Evolutionary conservation across 139 green algal species (phyloP).

Genomic region (Chlorella sorokiniana): DNA sequence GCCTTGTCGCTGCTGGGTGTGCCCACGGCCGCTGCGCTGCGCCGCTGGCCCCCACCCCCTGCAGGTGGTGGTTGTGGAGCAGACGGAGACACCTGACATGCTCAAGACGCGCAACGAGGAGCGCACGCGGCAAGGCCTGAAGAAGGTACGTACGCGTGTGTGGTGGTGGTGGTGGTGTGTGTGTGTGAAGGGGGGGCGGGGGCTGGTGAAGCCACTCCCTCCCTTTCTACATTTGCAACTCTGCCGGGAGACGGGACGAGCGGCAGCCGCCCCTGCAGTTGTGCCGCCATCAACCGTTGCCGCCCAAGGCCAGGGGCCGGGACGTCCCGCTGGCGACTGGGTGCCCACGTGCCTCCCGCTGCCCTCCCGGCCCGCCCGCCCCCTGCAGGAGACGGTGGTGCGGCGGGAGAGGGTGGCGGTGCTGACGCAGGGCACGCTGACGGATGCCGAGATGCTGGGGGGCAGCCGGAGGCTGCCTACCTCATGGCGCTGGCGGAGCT

Average conservation of each 20-base stretch:
- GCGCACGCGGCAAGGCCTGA: slow-evolving; percentile 52
- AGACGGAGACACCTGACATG: slow-evolving; percentile 95
- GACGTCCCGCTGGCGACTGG: too few species aligned
- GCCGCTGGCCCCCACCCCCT: too few species aligned
- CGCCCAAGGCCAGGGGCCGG: too few species aligned
- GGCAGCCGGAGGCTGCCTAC: slow-evolving; percentile 65
- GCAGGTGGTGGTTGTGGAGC: slow-evolving; percentile 93
- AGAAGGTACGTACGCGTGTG: slow-evolving; percentile 46
- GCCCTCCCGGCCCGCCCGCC: background rate
- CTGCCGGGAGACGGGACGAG: too few species aligned
- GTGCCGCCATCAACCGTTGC: too few species aligned
- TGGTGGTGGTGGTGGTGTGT: background rate
- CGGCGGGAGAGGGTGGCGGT: slow-evolving; percentile 86
- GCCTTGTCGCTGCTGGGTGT: background rate
- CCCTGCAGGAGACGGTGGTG: slow-evolving; percentile 70
- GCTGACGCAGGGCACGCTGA: slow-evolving; percentile 86
- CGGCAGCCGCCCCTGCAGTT: too few species aligned
- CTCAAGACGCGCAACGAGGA: slow-evolving; percentile 83
- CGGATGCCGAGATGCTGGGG: slow-evolving; percentile 89
- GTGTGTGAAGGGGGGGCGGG: background rate
- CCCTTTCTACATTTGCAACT: too few species aligned
- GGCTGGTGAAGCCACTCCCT: background rate
- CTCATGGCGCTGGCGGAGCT: slow-evolving; percentile 57
- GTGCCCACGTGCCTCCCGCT: background rate
- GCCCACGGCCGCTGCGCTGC: background rate